These are phyloP conservation scores for Colletotrichum orchidophilum DNA, from an alignment of 2,329 filamentous ascomycete species.

Conservation along the genomic window DNA sequence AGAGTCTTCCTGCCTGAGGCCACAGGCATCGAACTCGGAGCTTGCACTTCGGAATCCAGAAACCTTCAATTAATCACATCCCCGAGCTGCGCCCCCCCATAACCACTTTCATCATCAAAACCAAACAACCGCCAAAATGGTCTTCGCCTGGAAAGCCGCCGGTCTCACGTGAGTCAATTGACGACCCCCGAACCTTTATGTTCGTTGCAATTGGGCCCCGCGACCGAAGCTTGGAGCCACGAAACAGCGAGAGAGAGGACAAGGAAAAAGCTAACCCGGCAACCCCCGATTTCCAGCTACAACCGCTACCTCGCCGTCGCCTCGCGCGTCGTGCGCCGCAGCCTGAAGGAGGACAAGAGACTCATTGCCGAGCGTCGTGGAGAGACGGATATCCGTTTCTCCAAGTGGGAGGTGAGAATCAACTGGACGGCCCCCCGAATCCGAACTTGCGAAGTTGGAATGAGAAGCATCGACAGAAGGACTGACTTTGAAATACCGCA, in stretches of 20 bases:
- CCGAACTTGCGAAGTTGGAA: not conserved
- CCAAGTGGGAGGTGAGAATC: conserved; percentile 90
- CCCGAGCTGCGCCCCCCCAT: conserved; percentile 38
- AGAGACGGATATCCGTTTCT: conserved; percentile 87
- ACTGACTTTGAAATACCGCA: conserved; percentile 43
- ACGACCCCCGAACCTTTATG: not conserved
- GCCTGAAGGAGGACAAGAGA: conserved; percentile 95
- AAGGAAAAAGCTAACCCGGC: conserved; percentile 46
- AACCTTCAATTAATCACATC: conserved; percentile 47
- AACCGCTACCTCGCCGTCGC: conserved; percentile 99
- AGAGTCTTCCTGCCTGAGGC: conserved; percentile 25
- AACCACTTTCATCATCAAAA: conserved; percentile 44
- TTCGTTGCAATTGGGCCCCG: not conserved
- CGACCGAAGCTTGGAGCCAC: not conserved
- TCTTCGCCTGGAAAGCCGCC: conserved; percentile 98
- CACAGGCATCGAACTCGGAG: conserved; percentile 36
- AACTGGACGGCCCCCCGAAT: conserved; percentile 4
- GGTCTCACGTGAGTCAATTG: conserved; percentile 83
- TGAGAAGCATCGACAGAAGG: not conserved
- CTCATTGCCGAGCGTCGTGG: conserved; percentile 88
- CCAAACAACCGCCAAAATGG: conserved; percentile 74
- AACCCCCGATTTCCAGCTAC: conserved; percentile 72
- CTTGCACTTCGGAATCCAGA: conserved; percentile 34
- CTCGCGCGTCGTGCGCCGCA: conserved; percentile 92
- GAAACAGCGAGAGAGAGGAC: too few species aligned